phyloP scores from a whole-genome alignment of 139 green algal species.

The Mesotaenium endlicherianum region DNA sequence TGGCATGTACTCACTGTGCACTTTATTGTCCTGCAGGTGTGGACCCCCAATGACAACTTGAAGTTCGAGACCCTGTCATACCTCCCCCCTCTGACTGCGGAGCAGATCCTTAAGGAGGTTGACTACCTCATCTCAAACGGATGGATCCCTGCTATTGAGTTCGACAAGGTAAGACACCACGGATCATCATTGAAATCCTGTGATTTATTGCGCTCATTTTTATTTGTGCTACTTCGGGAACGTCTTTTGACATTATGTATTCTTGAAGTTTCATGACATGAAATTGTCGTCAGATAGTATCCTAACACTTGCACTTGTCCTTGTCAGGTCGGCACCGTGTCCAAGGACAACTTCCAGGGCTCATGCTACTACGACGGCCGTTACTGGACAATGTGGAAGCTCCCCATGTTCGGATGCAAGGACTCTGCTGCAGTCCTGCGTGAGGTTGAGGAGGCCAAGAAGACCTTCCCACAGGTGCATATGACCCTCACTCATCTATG shows the following conservation, averaged over 20 bases:
- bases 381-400: slow-evolving; percentile 99
- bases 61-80: slow-evolving; percentile 99
- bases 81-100: slow-evolving; percentile 88
- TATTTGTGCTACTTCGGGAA: too few relatives aligned
- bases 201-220: background rate
- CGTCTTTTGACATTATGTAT: too few relatives aligned
- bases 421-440: slow-evolving; percentile 84
- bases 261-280: too few relatives aligned
- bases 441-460: slow-evolving; percentile 80
- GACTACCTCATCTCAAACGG: slow-evolving; percentile 92
- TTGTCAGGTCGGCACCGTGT: slow-evolving; percentile 8
- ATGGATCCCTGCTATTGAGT: slow-evolving; percentile 92
- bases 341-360: slow-evolving; percentile 51
- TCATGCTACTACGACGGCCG: slow-evolving; percentile 81
- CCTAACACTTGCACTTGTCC: too few relatives aligned
- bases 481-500: too few relatives aligned
- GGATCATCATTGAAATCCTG: too few relatives aligned
- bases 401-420: slow-evolving; percentile 99
- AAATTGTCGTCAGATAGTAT: too few relatives aligned
- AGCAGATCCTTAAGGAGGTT: slow-evolving; percentile 90
- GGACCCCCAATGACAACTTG: slow-evolving; percentile 59
- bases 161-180: too few relatives aligned
- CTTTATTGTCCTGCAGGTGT: slow-evolving; percentile 27
- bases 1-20: too few relatives aligned
- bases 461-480: slow-evolving; percentile 1